Evolutionary conservation across 192 early-diverging fungal genomes (phyloP), one percentile per base, ranked within the genome.

Genomic region (Linnemannia schmuckeri): DNA sequence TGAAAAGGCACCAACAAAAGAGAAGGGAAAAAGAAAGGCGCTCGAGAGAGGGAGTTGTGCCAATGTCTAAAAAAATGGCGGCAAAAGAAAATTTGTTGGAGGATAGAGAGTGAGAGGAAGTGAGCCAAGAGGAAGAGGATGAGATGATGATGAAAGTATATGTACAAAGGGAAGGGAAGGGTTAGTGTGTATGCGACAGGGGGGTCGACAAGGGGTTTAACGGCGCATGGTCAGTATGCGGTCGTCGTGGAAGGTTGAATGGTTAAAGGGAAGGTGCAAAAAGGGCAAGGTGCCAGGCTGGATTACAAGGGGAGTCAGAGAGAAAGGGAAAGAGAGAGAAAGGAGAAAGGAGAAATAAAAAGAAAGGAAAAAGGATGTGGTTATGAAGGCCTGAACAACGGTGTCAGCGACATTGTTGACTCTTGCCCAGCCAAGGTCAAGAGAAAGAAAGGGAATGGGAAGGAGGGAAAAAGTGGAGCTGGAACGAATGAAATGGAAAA

Each of bases 81-180:
- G 61, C 54, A 81, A 76, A 82, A 72, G 71, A 63, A 70, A 63
- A 82, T 72, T 61, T 61, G 47, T n/a, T 35, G 38, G 30, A 76
- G 1, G 35, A 54, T 33, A 69, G 54, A 7, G 20, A 24, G 20
- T 70, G 35, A 37, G 9, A 15, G 54, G 7, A 41, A 30, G 52
- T 42, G 55, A 80, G 66, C 10, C 52, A 46, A 70, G 42, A 42
- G 38, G 54, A 20, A 54, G 49, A 44, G 12, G 79, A 74, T 66
- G 78, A 44, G 44, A 76, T 75, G 47, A 68, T 24, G 54, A 24
- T 35, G 15, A 52, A 74, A 6, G 54, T n/a, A 20, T 54, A 27
- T 38, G 57, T 54, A 63, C 27, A 44, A 55, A 42, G 17, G 17
- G 49, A 68, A 33, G 37, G 35, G 40, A 41, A 33, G 46, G 30